These are phyloP conservation scores for Colletotrichum sp. DNA, from an alignment of 2,329 filamentous ascomycete species.

Conservation along the genomic window DNA sequence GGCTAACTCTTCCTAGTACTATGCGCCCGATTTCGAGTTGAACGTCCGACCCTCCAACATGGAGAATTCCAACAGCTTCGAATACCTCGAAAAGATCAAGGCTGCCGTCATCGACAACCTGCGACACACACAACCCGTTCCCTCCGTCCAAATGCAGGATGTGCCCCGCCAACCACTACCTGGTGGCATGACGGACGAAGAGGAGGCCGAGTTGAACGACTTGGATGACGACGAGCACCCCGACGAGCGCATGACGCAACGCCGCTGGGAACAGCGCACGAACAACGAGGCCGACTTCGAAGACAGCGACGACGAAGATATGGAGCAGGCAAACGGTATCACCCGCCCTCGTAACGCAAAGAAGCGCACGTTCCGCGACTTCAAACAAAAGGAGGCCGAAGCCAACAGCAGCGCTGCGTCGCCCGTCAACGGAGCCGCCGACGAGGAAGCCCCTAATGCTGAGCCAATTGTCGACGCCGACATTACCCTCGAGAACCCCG, in stretches of 20 bases:
- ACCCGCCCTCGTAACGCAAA: conserved; percentile 52
- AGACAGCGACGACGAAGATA: conserved; percentile 89
- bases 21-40: conserved; percentile 87
- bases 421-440: conserved; percentile 38
- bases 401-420: conserved; percentile 43
- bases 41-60: conserved; percentile 89
- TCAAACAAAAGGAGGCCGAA: conserved; percentile 45
- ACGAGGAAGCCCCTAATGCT: conserved; percentile 29
- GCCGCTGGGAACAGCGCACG: conserved; percentile 80
- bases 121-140: conserved; percentile 82
- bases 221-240: conserved; percentile 86
- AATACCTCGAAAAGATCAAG: conserved; percentile 84
- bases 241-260: conserved; percentile 81
- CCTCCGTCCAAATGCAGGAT: conserved; percentile 91
- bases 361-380: conserved; percentile 59
- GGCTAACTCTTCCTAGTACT: conserved; percentile 68
- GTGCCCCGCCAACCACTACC: conserved; percentile 64
- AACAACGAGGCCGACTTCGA: conserved; percentile 82
- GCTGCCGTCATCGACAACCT: conserved; percentile 85
- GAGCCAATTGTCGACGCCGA: conserved; percentile 26
- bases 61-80: conserved; percentile 86
- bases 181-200: conserved; percentile 68
- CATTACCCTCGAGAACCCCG: conserved; percentile 36
- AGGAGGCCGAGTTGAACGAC: conserved; percentile 69
- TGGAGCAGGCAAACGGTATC: conserved; percentile 74